These are phyloP conservation scores for Mortierella sp. DNA, from an alignment of 371 early-diverging fungal species.

Conservation along the genomic window DNA sequence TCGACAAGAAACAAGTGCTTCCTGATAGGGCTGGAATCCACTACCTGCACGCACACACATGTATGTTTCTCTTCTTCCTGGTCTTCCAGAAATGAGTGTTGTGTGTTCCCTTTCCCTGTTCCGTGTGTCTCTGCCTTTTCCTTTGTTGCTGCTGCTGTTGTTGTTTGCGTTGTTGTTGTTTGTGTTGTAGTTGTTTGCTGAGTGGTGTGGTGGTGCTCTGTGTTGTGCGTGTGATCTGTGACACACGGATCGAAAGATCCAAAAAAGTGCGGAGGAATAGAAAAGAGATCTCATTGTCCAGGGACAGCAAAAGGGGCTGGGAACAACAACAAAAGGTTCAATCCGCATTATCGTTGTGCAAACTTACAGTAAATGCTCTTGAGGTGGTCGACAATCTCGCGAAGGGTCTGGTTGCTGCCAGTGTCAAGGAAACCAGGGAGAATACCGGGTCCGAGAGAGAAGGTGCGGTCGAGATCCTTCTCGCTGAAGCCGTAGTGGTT, in stretches of 20 bases:
- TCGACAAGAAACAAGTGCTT: background rate
- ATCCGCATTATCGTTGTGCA: background rate
- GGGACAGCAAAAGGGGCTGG: background rate
- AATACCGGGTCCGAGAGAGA: constrained; percentile 95
- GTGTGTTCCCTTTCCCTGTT: background rate
- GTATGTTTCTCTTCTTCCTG: background rate
- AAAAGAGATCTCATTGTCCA: background rate
- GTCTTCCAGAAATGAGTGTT: background rate
- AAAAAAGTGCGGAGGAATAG: background rate
- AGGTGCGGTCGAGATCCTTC: constrained; percentile 90
- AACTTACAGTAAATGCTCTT: constrained; percentile 89
- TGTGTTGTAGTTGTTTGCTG: background rate
- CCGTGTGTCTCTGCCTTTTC: background rate
- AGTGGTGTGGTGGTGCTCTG: background rate
- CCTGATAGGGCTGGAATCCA: background rate
- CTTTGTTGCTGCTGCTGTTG: background rate
- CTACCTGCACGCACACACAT: background rate
- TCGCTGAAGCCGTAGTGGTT: constrained; percentile 95
- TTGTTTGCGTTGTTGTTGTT: background rate
- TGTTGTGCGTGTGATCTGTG: background rate
- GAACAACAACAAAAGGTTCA: constrained; percentile 10
- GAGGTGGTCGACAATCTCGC: constrained; percentile 89
- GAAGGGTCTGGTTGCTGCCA: constrained; percentile 78
- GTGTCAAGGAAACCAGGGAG: constrained; percentile 87
- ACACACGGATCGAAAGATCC: background rate